Evolutionary conservation across 768 basidiomycete genomes (phyloP).

Genomic region (Leccinum ochraceum): DNA sequence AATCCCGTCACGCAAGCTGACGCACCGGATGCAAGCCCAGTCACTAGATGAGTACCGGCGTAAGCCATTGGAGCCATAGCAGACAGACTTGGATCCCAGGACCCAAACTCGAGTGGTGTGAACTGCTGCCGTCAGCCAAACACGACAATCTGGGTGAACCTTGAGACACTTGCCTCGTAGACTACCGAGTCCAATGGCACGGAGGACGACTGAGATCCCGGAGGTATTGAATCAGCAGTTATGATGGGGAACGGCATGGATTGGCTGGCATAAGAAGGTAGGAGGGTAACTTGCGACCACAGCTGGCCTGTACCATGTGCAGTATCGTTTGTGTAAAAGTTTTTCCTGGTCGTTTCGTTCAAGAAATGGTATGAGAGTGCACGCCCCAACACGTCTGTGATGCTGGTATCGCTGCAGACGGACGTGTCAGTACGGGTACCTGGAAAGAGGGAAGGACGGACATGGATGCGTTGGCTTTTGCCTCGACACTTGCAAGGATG

Average conservation of each 20-base stretch:
- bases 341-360: conserved; percentile 56
- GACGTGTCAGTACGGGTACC: background rate
- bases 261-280: conserved; percentile 51
- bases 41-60: conserved; percentile 62
- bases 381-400: conserved; percentile 64
- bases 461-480: conserved; percentile 58
- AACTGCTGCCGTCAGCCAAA: conserved; percentile 39
- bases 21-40: conserved; percentile 54
- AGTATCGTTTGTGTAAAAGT: conserved; percentile 60
- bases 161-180: conserved; percentile 50
- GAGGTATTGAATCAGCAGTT: conserved; percentile 54
- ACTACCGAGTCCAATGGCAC: conserved; percentile 45
- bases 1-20: conserved; percentile 72
- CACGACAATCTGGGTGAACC: conserved; percentile 4
- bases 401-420: conserved; percentile 53
- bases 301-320: conserved; percentile 74
- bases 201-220: conserved; percentile 44
- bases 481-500: conserved; percentile 52
- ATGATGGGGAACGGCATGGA: conserved; percentile 69
- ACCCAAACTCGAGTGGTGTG: conserved; percentile 67
- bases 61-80: conserved; percentile 65
- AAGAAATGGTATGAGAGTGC: conserved; percentile 74
- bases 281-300: conserved; percentile 57
- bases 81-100: conserved; percentile 71
- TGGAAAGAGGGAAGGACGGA: conserved; percentile 30